Conservation (phyloP, 352 stramenopile genomes). For the Phytophthora fragariae region DNA sequence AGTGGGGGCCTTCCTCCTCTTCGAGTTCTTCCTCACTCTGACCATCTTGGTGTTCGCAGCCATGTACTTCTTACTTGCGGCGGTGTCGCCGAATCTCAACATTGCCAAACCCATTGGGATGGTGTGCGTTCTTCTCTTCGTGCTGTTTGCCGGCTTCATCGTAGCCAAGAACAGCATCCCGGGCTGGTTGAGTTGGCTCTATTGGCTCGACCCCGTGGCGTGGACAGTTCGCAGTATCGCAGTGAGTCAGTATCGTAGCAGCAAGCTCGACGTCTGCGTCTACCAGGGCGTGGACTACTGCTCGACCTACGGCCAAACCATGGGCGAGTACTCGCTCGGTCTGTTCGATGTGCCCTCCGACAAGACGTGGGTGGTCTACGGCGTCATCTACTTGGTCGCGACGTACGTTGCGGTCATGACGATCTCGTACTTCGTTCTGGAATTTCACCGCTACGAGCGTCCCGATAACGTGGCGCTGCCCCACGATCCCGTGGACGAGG, state of each 20-base stretch:
- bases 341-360: slow-evolving; percentile 5
- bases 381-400: not conserved
- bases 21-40: slow-evolving; percentile 5
- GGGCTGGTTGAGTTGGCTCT: not conserved
- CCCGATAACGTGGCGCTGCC: slow-evolving; percentile 2
- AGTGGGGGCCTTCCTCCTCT: not conserved
- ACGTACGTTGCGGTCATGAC: slow-evolving; percentile 3
- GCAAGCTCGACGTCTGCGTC: not conserved
- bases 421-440: not conserved
- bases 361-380: slow-evolving; percentile 1
- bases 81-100: slow-evolving; percentile 6
- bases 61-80: slow-evolving; percentile 9
- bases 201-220: slow-evolving; percentile 9
- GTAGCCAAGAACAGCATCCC: slow-evolving; percentile 4
- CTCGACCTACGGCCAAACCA: not conserved
- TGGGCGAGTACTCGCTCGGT: slow-evolving; percentile 5
- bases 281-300: slow-evolving; percentile 6
- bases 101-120: slow-evolving; percentile 8
- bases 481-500: not conserved
- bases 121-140: not conserved
- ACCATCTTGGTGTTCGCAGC: slow-evolving; percentile 5
- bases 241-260: slow-evolving; percentile 10
- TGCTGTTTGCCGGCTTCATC: slow-evolving; percentile 6
- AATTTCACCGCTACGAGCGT: slow-evolving; percentile 1
- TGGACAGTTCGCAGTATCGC: slow-evolving; percentile 8